Evolutionary conservation across 164 flowering plant genomes (phyloP).

Genomic region (Amborella trichopoda): DNA sequence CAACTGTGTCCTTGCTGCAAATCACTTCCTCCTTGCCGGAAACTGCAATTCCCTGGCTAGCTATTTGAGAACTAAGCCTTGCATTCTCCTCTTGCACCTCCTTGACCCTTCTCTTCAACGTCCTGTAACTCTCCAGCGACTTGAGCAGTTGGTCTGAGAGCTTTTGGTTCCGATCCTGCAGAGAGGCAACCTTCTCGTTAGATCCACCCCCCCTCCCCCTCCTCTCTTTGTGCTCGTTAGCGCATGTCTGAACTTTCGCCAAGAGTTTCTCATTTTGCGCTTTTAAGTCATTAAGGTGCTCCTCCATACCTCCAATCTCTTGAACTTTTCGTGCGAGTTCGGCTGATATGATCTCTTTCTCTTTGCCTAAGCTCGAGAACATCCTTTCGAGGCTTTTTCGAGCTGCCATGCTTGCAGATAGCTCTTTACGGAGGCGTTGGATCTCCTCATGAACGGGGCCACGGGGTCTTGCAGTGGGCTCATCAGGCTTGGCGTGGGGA

Average conservation of each 20-base stretch:
- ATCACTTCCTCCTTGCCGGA: too few species aligned
- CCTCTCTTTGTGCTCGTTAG: slow-evolving; percentile 27
- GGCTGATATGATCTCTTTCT: slow-evolving; percentile 69
- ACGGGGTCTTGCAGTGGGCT: too few species aligned
- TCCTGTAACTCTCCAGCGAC: slow-evolving; percentile 50
- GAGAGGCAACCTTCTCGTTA: slow-evolving; percentile 9
- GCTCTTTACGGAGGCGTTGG: slow-evolving; percentile 37
- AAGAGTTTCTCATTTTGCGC: slow-evolving; percentile 55
- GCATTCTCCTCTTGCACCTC: slow-evolving; percentile 40
- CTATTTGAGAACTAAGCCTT: too few species aligned
- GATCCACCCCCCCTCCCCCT: slow-evolving; percentile 4
- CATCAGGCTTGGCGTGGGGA: too few species aligned
- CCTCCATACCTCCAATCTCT: slow-evolving; percentile 49
- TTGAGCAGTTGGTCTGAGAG: slow-evolving; percentile 67
- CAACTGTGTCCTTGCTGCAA: too few species aligned
- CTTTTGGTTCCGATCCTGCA: slow-evolving; percentile 51
- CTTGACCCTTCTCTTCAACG: slow-evolving; percentile 45
- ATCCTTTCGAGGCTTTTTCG: slow-evolving; percentile 58
- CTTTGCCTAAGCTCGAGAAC: slow-evolving; percentile 84
- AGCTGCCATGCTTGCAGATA: slow-evolving; percentile 38
- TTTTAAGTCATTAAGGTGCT: slow-evolving; percentile 47
- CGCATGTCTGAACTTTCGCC: slow-evolving; percentile 32
- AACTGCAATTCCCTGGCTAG: too few species aligned
- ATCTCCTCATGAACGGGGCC: slow-evolving; percentile 32
- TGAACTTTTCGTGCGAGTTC: slow-evolving; percentile 63